Conservation (phyloP, 305 asterid genomes). For the Caryopteris hybrid region DNA sequence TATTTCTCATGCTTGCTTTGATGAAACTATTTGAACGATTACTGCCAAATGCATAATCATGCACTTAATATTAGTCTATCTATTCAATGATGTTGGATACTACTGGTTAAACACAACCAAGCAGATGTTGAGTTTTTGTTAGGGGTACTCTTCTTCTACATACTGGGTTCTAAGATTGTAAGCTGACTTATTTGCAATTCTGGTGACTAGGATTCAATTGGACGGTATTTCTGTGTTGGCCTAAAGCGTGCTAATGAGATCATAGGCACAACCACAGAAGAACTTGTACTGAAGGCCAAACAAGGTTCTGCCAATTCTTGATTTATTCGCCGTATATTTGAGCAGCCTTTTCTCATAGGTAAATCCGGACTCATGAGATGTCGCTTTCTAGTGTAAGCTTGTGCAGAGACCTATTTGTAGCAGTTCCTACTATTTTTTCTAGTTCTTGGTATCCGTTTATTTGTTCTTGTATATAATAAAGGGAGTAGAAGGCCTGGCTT, state of each 20-base stretch:
- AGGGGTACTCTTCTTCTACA: not conserved
- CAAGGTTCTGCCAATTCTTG: slow-evolving; percentile 46
- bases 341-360: too few species aligned
- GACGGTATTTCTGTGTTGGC: slow-evolving; percentile 85
- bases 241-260: slow-evolving; percentile 97
- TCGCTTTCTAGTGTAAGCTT: not conserved
- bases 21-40: not conserved
- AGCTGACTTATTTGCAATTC: slow-evolving; percentile 10
- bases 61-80: not conserved
- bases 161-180: not conserved
- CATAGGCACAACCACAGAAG: slow-evolving; percentile 95
- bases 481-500: not conserved
- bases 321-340: too few species aligned
- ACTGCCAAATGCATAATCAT: not conserved
- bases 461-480: not conserved
- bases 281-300: slow-evolving; percentile 83
- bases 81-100: not conserved
- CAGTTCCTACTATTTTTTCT: not conserved
- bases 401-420: not conserved
- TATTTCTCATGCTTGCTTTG: not conserved
- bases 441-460: slow-evolving; percentile 4
- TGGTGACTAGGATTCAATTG: slow-evolving; percentile 67
- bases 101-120: not conserved
- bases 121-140: not conserved
- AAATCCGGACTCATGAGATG: not conserved